Percentiles rank a stretch among this genome's conserved stretches.
These are phyloP conservation scores for Papilionanthe hybrid DNA, from an alignment of 116 monocot species.

Conservation along the genomic window DNA sequence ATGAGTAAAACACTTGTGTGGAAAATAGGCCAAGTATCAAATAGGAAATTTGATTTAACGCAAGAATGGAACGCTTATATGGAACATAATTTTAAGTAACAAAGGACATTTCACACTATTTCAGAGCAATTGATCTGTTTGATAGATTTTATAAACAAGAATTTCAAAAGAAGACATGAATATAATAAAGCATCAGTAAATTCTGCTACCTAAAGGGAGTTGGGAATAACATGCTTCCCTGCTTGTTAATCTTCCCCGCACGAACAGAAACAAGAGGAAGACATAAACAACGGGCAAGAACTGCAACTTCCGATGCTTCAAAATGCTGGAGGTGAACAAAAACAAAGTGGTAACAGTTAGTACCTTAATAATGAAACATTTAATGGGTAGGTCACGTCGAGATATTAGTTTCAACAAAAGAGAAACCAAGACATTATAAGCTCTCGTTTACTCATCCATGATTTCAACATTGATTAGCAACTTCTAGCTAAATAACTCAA, in stretches of 20 bases:
- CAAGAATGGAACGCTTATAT: neutral
- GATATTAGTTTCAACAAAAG: neutral
- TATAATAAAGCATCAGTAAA: neutral
- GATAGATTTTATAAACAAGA: neutral
- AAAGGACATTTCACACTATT: neutral
- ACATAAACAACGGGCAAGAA: slow-evolving; percentile 75
- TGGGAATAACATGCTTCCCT: slow-evolving; percentile 49
- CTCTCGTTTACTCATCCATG: neutral
- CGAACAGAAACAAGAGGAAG: slow-evolving; percentile 84
- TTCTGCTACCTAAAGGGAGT: slow-evolving; percentile 37
- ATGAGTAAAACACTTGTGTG: neutral
- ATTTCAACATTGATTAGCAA: neutral
- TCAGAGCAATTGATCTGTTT: neutral
- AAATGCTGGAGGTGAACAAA: slow-evolving; percentile 50
- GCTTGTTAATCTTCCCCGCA: slow-evolving; percentile 66
- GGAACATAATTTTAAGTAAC: too few relatives aligned
- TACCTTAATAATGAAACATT: neutral
- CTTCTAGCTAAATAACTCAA: too few relatives aligned
- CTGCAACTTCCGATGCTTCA: slow-evolving; percentile 66
- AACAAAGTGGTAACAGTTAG: neutral
- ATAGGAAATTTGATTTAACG: neutral
- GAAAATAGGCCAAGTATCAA: neutral
- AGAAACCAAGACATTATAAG: neutral
- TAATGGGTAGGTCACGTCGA: neutral
- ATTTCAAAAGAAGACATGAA: slow-evolving; percentile 2